Base-by-base conservation (phyloP, 441 rosid genomes). In the Erysimum cheiri region DNA sequence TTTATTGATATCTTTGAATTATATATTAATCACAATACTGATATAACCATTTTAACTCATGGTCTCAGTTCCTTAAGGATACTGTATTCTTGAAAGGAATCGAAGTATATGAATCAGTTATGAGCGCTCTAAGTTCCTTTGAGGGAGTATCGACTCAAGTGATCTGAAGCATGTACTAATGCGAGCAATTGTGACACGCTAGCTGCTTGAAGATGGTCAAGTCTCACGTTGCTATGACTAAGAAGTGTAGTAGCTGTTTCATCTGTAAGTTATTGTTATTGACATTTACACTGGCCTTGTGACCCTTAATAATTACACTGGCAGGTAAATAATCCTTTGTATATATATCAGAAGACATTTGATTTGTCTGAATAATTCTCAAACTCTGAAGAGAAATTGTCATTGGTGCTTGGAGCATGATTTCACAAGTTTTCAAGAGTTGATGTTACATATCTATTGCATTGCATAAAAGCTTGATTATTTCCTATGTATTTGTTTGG, bases 11-110 rank as follows among this genome's bases (percentile, higher is more conserved):
- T 66, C 65, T 55, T 40, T 55, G 7, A 37, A 3, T 37, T 37
- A 7, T 44, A 8, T 17, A 58, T 58, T 12, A 49, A 40, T 15
- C 58, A 39, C 26, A 39, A 11, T 26, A 33, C 72, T 71, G 63
- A 70, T 70, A 11, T 35, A 54, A 62, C 31, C 2, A 22, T 22
- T 22, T 22, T 22, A 22, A 4, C 13, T 12, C 63, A 26, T 66
- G 49, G 39, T n/a, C 3, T 46, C 85, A 93, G 96, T 91, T 82
- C 67, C 80, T 94, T 83, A 82, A 83, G 76, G 97, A 89, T 44
- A 71, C 79, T 0, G 78, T 86, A 17, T 94, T 84, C 89, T 64
- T 88, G 87, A 85, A 73, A 77, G 97, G 98, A 63, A 86, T 94
- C 12, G 77, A 85, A 80, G 88, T 94, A 22, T 91, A 91, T 15